These are phyloP conservation scores for Xylariaceae sp. DNA, from an alignment of 2,329 filamentous ascomycete species.

Conservation along the genomic window DNA sequence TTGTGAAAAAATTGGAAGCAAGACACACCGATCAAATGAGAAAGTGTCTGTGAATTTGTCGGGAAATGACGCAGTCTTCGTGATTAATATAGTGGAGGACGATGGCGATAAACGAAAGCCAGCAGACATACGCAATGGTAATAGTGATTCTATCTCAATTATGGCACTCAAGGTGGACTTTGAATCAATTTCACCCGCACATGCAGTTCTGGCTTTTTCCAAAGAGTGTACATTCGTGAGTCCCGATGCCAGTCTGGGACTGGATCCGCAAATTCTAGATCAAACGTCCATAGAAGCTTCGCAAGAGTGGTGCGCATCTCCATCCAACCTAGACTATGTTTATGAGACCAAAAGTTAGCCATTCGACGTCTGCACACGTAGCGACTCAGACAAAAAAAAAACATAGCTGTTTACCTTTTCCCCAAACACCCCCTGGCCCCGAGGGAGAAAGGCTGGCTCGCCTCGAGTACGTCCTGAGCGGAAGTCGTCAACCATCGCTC, in stretches of 20 bases:
- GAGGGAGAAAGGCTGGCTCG: conserved; percentile 17
- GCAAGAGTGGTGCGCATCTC: conserved; percentile 16
- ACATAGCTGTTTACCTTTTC: too few relatives aligned
- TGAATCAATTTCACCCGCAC: neutral
- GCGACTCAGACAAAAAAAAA: too few relatives aligned
- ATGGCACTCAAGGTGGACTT: neutral
- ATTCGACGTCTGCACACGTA: too few relatives aligned
- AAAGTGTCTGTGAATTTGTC: too few relatives aligned
- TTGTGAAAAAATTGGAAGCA: too few relatives aligned
- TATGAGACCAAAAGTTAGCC: too few relatives aligned
- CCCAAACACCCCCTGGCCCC: neutral
- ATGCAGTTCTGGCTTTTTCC: neutral
- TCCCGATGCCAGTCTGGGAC: neutral
- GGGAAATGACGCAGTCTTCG: too few relatives aligned
- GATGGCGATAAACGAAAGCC: neutral
- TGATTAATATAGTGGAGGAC: too few relatives aligned
- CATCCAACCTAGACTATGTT: conserved; percentile 8
- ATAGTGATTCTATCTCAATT: neutral
- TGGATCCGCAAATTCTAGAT: neutral
- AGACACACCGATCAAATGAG: too few relatives aligned
- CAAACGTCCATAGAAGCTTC: conserved; percentile 2
- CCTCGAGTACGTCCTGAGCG: conserved; percentile 16
- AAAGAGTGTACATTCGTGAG: neutral
- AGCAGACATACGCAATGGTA: neutral
- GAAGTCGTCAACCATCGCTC: conserved; percentile 19